phyloP scores from a whole-genome alignment of 2,329 filamentous ascomycete species.

The Lithohypha guttulata region DNA sequence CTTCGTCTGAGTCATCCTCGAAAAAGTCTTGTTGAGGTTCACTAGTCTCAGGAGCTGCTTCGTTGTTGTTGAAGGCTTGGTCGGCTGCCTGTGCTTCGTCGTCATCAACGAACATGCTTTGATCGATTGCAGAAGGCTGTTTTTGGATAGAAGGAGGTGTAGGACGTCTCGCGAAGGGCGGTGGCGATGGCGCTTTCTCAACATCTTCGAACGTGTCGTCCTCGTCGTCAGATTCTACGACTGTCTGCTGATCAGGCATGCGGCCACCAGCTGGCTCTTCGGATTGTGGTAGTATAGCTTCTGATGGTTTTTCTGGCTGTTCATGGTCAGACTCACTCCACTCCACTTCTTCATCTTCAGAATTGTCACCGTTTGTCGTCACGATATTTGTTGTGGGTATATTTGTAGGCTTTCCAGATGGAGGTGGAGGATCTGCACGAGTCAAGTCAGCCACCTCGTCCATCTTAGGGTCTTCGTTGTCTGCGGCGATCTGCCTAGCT shows the following conservation, averaged over 20 bases:
- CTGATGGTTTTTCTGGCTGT: conserved; percentile 11
- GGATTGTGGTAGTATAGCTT: background rate
- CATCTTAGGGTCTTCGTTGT: conserved; percentile 26
- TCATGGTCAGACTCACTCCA: conserved; percentile 26
- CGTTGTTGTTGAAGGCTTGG: conserved; percentile 22
- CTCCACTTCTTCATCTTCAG: conserved; percentile 21
- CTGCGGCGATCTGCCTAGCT: conserved; percentile 19
- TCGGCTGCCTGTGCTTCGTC: conserved; percentile 20
- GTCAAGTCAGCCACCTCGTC: conserved; percentile 36
- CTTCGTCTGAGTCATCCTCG: conserved; percentile 65
- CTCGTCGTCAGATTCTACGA: conserved; percentile 19
- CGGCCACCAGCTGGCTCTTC: conserved; percentile 18
- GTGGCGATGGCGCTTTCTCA: conserved; percentile 7
- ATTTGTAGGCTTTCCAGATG: conserved; percentile 14
- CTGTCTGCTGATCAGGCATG: conserved; percentile 14
- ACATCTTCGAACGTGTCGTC: conserved; percentile 16
- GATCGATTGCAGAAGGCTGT: conserved; percentile 10
- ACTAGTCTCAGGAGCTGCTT: conserved; percentile 22
- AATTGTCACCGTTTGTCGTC: conserved; percentile 9
- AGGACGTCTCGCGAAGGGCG: conserved; percentile 15
- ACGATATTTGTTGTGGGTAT: conserved; percentile 11
- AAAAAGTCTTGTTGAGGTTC: conserved; percentile 53
- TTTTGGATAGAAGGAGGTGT: conserved; percentile 13
- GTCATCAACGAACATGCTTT: conserved; percentile 6
- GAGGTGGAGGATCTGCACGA: conserved; percentile 31